Evolutionary conservation across 176 grass and related monocot species (phyloP).

Genomic region (Musa itinerans): DNA sequence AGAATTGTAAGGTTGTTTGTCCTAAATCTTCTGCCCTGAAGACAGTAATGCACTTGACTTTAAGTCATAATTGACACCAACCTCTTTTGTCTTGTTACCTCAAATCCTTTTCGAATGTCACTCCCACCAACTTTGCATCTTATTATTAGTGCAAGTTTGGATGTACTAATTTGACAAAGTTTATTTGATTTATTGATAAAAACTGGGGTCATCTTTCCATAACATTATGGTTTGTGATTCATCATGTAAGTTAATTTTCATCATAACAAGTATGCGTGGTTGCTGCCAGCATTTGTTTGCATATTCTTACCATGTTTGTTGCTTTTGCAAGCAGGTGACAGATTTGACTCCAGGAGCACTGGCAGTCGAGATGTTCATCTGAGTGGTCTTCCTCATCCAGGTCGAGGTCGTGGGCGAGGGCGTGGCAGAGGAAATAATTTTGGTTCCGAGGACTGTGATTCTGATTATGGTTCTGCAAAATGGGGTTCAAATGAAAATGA

Average conservation of each 20-base stretch:
- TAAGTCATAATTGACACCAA: no score
- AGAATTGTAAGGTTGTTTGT: no score
- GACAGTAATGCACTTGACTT: no score
- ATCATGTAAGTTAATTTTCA: no score
- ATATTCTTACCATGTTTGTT: neutral
- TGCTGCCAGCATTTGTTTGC: conserved; percentile 1
- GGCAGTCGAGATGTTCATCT: conserved; percentile 30
- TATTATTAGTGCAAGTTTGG: neutral
- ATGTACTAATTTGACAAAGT: neutral
- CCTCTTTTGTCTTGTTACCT: no score
- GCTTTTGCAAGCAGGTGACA: conserved; percentile 45
- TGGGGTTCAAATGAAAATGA: conserved; percentile 32
- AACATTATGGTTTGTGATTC: no score
- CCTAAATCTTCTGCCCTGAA: no score
- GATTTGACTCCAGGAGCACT: conserved; percentile 64
- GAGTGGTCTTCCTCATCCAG: conserved; percentile 31
- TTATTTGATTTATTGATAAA: neutral
- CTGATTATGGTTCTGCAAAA: conserved; percentile 19
- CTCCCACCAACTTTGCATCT: neutral
- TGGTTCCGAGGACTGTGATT: conserved; percentile 18
- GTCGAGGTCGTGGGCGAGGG: conserved; percentile 21
- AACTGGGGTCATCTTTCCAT: neutral
- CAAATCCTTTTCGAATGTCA: no score
- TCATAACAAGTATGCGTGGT: neutral
- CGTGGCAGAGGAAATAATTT: conserved; percentile 39